These are phyloP conservation scores for Leptographium radiaticola DNA, from an alignment of 2,329 filamentous ascomycete genomes.

Conservation along the genomic window DNA sequence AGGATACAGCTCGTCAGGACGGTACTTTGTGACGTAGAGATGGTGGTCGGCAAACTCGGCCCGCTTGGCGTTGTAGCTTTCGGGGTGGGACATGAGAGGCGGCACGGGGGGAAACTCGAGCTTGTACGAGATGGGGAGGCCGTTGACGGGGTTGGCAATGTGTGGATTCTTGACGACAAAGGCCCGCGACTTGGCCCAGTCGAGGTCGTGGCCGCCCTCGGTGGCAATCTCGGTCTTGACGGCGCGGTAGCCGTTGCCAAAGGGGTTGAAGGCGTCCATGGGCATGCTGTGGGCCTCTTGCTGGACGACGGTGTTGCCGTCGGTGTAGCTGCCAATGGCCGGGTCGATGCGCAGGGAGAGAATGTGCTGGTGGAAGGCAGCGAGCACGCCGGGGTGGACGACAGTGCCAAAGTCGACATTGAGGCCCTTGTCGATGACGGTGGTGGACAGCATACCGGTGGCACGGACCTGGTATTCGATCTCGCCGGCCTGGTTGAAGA, in stretches of 20 bases:
- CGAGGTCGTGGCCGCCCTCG: slow-evolving; percentile 29
- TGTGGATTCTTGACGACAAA: slow-evolving; percentile 35
- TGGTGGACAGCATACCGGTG: slow-evolving; percentile 52
- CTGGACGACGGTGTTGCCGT: slow-evolving; percentile 33
- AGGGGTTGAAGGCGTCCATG: slow-evolving; percentile 29
- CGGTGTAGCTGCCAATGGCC: slow-evolving; percentile 38
- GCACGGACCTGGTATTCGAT: slow-evolving; percentile 49
- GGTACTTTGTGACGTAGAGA: slow-evolving; percentile 29
- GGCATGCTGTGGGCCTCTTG: slow-evolving; percentile 29
- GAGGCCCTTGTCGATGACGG: slow-evolving; percentile 42
- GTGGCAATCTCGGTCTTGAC: slow-evolving; percentile 27
- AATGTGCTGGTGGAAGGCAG: slow-evolving; percentile 58
- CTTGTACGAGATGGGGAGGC: slow-evolving; percentile 31
- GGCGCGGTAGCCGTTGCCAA: slow-evolving; percentile 27
- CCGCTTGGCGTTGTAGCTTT: slow-evolving; percentile 24
- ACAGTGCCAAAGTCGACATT: slow-evolving; percentile 44
- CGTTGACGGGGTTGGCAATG: slow-evolving; percentile 25
- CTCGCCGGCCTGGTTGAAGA: slow-evolving; percentile 47
- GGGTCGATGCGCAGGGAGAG: slow-evolving; percentile 53
- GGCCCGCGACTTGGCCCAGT: slow-evolving; percentile 33
- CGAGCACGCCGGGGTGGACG: slow-evolving; percentile 48
- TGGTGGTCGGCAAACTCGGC: slow-evolving; percentile 28
- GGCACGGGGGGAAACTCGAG: slow-evolving; percentile 31
- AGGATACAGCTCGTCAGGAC: slow-evolving; percentile 27
- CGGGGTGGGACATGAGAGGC: slow-evolving; percentile 24